These are phyloP conservation scores for Xylariaceae sp. DNA, from an alignment of 2,329 filamentous ascomycete genomes.

Conservation along the genomic window DNA sequence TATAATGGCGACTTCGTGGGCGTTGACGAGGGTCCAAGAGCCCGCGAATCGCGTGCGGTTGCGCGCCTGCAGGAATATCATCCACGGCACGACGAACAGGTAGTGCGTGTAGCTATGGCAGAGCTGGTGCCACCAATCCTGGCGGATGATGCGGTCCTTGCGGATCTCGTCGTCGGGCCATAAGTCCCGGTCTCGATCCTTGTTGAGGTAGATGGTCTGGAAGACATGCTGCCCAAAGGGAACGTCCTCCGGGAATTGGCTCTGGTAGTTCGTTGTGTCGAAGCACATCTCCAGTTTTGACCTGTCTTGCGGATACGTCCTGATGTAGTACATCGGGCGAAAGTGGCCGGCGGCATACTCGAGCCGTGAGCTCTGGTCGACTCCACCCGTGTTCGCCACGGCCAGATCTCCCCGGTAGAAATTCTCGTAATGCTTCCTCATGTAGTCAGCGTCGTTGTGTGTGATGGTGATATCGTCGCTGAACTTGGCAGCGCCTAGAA, in stretches of 20 bases:
- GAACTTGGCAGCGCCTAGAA: conserved; percentile 68
- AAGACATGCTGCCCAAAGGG: conserved; percentile 38
- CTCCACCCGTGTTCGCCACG: conserved; percentile 23
- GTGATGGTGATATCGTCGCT: conserved; percentile 69
- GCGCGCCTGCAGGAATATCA: conserved; percentile 62
- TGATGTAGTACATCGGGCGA: conserved; percentile 55
- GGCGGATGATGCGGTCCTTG: conserved; percentile 50
- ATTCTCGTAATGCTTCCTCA: conserved; percentile 65
- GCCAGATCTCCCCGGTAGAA: conserved; percentile 48
- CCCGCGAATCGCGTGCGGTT: conserved; percentile 58
- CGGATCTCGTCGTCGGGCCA: conserved; percentile 54
- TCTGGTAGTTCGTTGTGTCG: conserved; percentile 53
- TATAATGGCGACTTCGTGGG: conserved; percentile 64
- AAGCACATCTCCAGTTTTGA: conserved; percentile 53
- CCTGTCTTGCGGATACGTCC: conserved; percentile 47
- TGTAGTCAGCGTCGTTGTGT: conserved; percentile 61
- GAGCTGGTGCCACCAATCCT: conserved; percentile 60
- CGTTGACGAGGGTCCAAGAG: conserved; percentile 63
- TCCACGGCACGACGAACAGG: conserved; percentile 57
- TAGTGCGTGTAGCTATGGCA: conserved; percentile 58
- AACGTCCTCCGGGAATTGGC: conserved; percentile 54
- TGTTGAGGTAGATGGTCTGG: conserved; percentile 55
- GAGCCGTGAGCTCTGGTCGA: conserved; percentile 40
- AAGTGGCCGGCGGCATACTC: conserved; percentile 42
- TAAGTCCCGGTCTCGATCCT: conserved; percentile 48